Base-by-base conservation (phyloP, 352 stramenopile genomes). In the Pythium biforme region DNA sequence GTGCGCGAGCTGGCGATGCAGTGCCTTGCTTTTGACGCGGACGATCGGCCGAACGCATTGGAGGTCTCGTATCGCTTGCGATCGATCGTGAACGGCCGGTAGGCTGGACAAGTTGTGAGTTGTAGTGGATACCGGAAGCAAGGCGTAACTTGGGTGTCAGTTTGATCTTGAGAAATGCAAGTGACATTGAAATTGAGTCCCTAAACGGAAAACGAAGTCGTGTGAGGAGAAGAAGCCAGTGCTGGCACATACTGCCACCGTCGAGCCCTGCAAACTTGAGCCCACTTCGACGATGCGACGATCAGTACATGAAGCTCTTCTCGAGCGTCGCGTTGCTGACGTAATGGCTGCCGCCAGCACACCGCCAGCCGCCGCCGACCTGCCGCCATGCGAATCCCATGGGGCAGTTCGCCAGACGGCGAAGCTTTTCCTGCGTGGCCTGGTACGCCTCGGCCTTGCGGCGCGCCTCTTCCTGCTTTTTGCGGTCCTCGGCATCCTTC, bases 311-410 rank as follows among this genome's bases (percentile, higher is more conserved):
- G 39, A 88, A 93, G 23, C 76, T 73, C 11, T 64, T 68, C 51
- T 90, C 72, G 0, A 94, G 66, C 55, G 87, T 69, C 1, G 68
- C 79, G 55, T 94, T 75, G 41, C 79, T 89, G 5, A 94, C 84
- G 33, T 75, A 89, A 62, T 96, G 88, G 15, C 68, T 79, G 12
- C 89, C 89, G 26, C 74, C 89, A n/a, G 41, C 70, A 47, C 89
- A 97, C 6, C 89, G 79, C 88, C 86, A 97, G 6, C 86, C 86
- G 11, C 54, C 52, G 4, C 75, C 74, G 6, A 66, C 55, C 27
- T 90, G 77, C 25, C 70, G 69, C 87, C 89, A 97, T 4, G 77
- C 58, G 33, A 69, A 97, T 0, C 86, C 88, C 11, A 60, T 63
- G 4, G 81, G 83, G 27, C 89, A 97, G 22, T 75, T 74, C 53